phyloP scores from a whole-genome alignment of 768 basidiomycete species.

The Lentinula guzmanii region DNA sequence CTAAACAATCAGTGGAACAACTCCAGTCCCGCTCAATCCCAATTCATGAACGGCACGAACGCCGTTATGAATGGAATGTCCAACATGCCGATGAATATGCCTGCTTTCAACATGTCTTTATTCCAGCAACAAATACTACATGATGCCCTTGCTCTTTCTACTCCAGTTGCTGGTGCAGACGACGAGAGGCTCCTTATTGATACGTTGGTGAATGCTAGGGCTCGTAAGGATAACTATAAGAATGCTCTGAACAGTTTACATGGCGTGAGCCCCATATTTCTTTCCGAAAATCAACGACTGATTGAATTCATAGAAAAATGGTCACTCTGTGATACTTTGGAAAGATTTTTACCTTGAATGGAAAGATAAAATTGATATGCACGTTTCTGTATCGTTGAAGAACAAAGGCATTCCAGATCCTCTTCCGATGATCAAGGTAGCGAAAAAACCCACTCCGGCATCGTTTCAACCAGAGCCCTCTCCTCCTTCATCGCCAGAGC shows the following conservation, averaged over 20 bases:
- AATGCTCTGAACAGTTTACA: conserved; percentile 64
- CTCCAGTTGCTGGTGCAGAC: conserved; percentile 42
- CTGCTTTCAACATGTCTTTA: conserved; percentile 32
- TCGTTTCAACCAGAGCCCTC: conserved; percentile 30
- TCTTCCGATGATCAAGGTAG: conserved; percentile 19
- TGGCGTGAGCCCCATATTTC: conserved; percentile 37
- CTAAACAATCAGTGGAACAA: conserved; percentile 23
- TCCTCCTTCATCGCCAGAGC: conserved; percentile 14
- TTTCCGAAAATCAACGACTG: neutral
- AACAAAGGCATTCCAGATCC: conserved; percentile 20
- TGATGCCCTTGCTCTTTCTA: conserved; percentile 46
- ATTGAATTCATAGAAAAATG: conserved; percentile 30
- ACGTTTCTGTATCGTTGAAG: conserved; percentile 21
- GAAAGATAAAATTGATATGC: conserved; percentile 50
- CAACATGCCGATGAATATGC: conserved; percentile 20
- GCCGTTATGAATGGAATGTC: conserved; percentile 9
- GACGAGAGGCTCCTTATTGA: conserved; percentile 59
- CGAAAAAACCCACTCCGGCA: conserved; percentile 34
- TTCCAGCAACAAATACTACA: conserved; percentile 51
- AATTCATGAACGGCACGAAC: conserved; percentile 13
- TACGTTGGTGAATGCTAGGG: conserved; percentile 33
- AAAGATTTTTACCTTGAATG: conserved; percentile 79
- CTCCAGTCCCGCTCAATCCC: conserved; percentile 18
- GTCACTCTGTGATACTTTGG: conserved; percentile 59
- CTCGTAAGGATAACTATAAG: conserved; percentile 48